Conservation (phyloP, 768 basidiomycete genomes). For the Leccinum ochraceum region DNA sequence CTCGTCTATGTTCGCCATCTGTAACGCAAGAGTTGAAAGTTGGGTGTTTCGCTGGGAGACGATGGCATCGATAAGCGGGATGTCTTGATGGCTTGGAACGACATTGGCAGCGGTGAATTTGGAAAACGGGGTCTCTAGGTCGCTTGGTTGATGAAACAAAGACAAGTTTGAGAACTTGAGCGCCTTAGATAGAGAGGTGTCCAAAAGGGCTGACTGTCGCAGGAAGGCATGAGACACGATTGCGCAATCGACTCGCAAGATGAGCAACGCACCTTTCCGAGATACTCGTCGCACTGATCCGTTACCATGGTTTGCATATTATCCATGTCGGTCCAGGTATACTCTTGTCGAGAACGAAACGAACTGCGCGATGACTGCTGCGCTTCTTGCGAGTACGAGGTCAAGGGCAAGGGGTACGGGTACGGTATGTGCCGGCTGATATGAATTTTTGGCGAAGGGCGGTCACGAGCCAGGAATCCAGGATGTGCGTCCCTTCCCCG, state of each 20-base stretch:
- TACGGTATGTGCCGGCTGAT: conserved; percentile 4
- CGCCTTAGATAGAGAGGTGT: neutral
- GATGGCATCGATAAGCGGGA: conserved; percentile 18
- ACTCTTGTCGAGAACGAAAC: neutral
- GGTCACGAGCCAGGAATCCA: conserved; percentile 20
- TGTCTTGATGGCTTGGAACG: conserved; percentile 18
- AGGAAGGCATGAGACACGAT: conserved; percentile 33
- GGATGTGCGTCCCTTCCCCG: neutral
- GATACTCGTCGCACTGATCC: conserved; percentile 21
- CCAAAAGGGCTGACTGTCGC: conserved; percentile 22
- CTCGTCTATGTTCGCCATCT: conserved; percentile 21
- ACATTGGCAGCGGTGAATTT: conserved; percentile 10
- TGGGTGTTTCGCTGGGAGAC: conserved; percentile 23
- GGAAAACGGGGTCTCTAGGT: conserved; percentile 18
- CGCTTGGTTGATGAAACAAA: conserved; percentile 9
- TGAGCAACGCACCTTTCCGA: conserved; percentile 21
- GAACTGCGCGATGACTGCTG: neutral
- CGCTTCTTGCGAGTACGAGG: conserved; percentile 7
- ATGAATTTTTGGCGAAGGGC: neutral
- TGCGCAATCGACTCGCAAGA: conserved; percentile 29
- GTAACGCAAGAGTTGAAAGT: conserved; percentile 18
- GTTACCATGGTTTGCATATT: conserved; percentile 10
- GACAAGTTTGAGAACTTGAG: neutral
- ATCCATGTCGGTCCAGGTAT: conserved; percentile 13
- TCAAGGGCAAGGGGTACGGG: neutral